Evolutionary conservation across 2,329 filamentous ascomycete genomes (phyloP), one percentile per base, ranked within the genome.

Genomic region (Aureobasidium sp.): DNA sequence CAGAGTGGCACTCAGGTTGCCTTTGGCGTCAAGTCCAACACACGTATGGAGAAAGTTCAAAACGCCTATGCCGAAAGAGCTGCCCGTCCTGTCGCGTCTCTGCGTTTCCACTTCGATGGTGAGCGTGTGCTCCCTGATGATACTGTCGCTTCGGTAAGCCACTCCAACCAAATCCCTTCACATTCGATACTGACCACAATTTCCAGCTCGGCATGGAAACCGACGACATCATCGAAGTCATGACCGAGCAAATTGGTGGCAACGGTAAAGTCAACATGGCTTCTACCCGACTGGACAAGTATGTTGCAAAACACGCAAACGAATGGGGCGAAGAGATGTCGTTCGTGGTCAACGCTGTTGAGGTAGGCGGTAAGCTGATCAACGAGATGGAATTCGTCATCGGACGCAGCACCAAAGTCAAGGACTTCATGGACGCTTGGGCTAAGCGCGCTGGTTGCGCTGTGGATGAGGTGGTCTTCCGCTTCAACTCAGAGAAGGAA

Each of bases 231-330:
- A 53, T 61, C 32, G 49, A 61, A 14, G 48, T 47, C 32, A 61
- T 61, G 59, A 61, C 59, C 32, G 49, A 61, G 13, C 59, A 61
- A 25, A 45, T 61, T 27, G 59, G 59, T 5, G 48, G 59, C 11
- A 8, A n/a, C 5, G 42, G 9, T 11, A 21, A 21, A 21, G 21
- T 21, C 21, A 21, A 44, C 13, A 8, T 9, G 8, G 21, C 49
- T 29, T n/a, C 30, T 21, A 11, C n/a, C 16, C 34, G 34, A 8
- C 30, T 37, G 6, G 8, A 50, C 30, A 50, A 50, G 14, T 50
- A 50, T 13, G 30, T 50, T 36, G 48, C 48, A 4, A 50, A 50
- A 29, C 14, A 50, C 30, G 10, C 11, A 27, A n/a, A n/a, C 29
- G 27, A 54, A 14, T 14, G 13, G 21, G 27, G 5, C 5, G 13